Evolutionary conservation across 2,329 filamentous ascomycete genomes (phyloP), one percentile per base, ranked within the genome.

Genomic region (Fusarium robinianum): DNA sequence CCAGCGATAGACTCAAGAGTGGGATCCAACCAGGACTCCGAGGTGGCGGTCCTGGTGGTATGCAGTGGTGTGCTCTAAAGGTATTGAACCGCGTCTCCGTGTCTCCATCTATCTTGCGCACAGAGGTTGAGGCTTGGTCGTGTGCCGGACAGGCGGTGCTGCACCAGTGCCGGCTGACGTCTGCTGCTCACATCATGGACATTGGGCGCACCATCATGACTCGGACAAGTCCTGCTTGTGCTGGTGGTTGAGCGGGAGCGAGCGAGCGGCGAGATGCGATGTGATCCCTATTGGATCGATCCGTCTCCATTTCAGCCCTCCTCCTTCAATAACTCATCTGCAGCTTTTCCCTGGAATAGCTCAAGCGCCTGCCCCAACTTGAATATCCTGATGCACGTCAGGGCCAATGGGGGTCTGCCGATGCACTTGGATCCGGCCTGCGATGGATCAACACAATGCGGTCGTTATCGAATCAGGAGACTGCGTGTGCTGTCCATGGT

Each of bases 211-310:
- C 46, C 39, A 49, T 30, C 53, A 60, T 57, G 57, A 61, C 55
- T 60, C 57, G 52, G 48, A 40, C 37, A 40, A 30, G 31, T 41
- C 11, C 23, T 27, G 30, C 32, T 39, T 54, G 40, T 27, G 31
- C 23, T 36, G 33, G 34, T 36, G 36, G 16, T 38, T 49, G 9
- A 24, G 49, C 52, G 47, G 52, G 51, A 47, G 35, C 56, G 41
- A 37, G 55, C 50, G 35, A 34, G 40, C 42, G 51, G 52, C 40
- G 53, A 43, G 47, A 46, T 46, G 17, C 43, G 45, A 47, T 53
- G 41, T 55, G 60, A 32, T 45, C 41, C 56, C 41, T 27, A 61
- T 60, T 61, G 57, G 57, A 38, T 37, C 35, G 39, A 44, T 43
- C 23, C 27, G 17, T 21, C 23, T 21, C 36, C 33, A 41, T 42